These are phyloP conservation scores for Phoenix roebelenii DNA, from an alignment of 176 grass and related monocot species.

Conservation along the genomic window DNA sequence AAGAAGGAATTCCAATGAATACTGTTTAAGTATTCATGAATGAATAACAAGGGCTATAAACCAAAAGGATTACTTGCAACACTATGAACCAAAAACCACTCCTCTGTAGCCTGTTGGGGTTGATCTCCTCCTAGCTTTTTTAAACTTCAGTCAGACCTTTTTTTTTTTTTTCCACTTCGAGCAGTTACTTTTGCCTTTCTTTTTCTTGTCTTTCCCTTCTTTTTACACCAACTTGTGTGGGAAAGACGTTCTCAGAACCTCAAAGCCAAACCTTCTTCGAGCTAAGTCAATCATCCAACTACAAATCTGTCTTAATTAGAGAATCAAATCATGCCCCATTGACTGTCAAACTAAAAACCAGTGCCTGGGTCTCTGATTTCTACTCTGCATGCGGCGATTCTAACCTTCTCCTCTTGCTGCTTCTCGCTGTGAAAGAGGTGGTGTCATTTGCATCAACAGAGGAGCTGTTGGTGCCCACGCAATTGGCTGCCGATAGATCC, in stretches of 20 bases:
- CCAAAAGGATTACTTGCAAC: slow-evolving; percentile 15
- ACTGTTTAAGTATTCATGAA: slow-evolving; percentile 18
- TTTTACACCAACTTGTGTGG: slow-evolving; percentile 22
- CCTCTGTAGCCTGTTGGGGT: background rate
- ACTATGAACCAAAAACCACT: slow-evolving; percentile 28
- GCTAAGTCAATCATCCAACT: slow-evolving; percentile 38
- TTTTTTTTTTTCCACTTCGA: slow-evolving; percentile 25
- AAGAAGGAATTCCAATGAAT: slow-evolving; percentile 6
- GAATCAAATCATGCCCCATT: slow-evolving; percentile 25
- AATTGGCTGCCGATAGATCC: slow-evolving; percentile 26
- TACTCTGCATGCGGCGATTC: slow-evolving; percentile 35
- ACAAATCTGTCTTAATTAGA: slow-evolving; percentile 27
- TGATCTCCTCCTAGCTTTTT: no score
- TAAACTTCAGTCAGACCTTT: background rate
- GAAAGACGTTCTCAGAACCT: slow-evolving; percentile 33
- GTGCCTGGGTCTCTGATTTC: slow-evolving; percentile 15
- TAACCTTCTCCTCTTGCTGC: slow-evolving; percentile 57
- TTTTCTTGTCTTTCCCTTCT: slow-evolving; percentile 27
- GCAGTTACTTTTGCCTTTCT: slow-evolving; percentile 25
- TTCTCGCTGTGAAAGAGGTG: slow-evolving; percentile 25
- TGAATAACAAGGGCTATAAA: slow-evolving; percentile 15
- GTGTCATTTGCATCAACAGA: slow-evolving; percentile 33
- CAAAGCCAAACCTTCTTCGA: slow-evolving; percentile 44
- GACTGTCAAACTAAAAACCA: slow-evolving; percentile 15
- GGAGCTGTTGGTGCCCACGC: slow-evolving; percentile 29